phyloP scores from a whole-genome alignment of 371 early-diverging fungal species.

The Nematocida parisii region DNA sequence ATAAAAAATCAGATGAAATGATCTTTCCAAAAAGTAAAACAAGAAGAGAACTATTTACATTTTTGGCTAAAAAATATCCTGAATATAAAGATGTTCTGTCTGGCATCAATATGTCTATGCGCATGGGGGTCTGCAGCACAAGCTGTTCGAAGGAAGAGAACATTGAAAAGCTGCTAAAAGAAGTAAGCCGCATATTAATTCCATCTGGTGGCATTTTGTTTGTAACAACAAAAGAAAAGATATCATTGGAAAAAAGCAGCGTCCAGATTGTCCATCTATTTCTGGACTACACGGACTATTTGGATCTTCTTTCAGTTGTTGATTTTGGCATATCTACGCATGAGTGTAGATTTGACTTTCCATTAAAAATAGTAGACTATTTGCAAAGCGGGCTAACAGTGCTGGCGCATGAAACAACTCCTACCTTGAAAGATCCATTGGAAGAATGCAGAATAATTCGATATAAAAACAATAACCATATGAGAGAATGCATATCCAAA shows the following conservation, averaged over 20 bases:
- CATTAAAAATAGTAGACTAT: constrained; percentile 55
- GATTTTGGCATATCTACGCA: constrained; percentile 58
- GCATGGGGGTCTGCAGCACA: constrained; percentile 53
- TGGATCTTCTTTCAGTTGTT: constrained; percentile 26
- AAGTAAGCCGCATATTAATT: neutral
- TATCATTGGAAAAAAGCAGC: neutral
- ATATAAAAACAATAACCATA: constrained; percentile 15
- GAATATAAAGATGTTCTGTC: constrained; percentile 12
- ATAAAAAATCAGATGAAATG: neutral
- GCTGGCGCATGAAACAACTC: constrained; percentile 23
- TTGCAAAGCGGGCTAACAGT: constrained; percentile 12
- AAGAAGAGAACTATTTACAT: constrained; percentile 2
- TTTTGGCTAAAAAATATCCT: constrained; percentile 30
- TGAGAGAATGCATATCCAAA: neutral
- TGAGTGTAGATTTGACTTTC: constrained; percentile 42
- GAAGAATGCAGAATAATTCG: constrained; percentile 1
- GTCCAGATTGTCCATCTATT: constrained; percentile 35
- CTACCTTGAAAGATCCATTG: neutral
- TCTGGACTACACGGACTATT: constrained; percentile 46
- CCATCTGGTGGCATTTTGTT: constrained; percentile 7
- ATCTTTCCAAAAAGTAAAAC: neutral
- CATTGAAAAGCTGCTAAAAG: constrained; percentile 14
- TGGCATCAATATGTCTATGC: neutral
- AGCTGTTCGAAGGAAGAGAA: constrained; percentile 51
- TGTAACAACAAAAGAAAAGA: constrained; percentile 41